Evolutionary conservation across 805 yeast genomes (phyloP).

Genomic region (Lipomyces mesembrius): DNA sequence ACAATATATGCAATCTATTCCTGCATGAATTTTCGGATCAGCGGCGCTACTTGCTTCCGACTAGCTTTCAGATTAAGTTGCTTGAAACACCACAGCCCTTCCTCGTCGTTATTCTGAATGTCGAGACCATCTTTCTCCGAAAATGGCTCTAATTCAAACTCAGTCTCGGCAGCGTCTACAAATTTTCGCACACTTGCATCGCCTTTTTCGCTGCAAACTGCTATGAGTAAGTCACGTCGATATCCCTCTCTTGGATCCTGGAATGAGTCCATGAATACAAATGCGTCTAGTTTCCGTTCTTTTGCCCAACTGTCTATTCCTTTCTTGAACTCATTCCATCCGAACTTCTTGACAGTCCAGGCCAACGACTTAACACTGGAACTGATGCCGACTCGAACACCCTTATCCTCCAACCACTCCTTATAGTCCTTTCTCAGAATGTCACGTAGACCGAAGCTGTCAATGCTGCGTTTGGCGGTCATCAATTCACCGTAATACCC

Average conservation of each 20-base stretch:
- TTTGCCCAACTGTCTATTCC: slow-evolving; percentile 44
- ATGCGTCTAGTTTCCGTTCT: slow-evolving; percentile 48
- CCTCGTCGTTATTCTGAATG: slow-evolving; percentile 29
- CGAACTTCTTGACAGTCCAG: slow-evolving; percentile 52
- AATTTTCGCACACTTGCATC: slow-evolving; percentile 36
- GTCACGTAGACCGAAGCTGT: slow-evolving; percentile 63
- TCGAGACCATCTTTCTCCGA: slow-evolving; percentile 18
- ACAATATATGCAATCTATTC: slow-evolving; percentile 1
- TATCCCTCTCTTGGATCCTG: slow-evolving; percentile 44
- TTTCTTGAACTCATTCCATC: slow-evolving; percentile 38
- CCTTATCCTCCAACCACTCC: slow-evolving; percentile 54
- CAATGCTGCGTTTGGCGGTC: slow-evolving; percentile 63
- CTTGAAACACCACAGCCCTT: slow-evolving; percentile 41
- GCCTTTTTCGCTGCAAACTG: slow-evolving; percentile 36
- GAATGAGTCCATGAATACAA: slow-evolving; percentile 57
- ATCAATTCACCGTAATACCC: slow-evolving; percentile 46
- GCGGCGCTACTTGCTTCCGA: slow-evolving; percentile 86
- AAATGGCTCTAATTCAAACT: slow-evolving; percentile 42
- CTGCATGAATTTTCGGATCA: slow-evolving; percentile 41
- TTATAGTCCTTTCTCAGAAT: slow-evolving; percentile 84
- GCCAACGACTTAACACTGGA: slow-evolving; percentile 68
- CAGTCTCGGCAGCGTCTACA: slow-evolving; percentile 35
- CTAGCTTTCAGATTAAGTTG: slow-evolving; percentile 68
- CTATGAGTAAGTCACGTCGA: slow-evolving; percentile 53
- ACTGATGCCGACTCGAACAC: slow-evolving; percentile 67